Evolutionary conservation across 2,329 filamentous ascomycete species (phyloP).

Genomic region (Alternaria ventricosa): DNA sequence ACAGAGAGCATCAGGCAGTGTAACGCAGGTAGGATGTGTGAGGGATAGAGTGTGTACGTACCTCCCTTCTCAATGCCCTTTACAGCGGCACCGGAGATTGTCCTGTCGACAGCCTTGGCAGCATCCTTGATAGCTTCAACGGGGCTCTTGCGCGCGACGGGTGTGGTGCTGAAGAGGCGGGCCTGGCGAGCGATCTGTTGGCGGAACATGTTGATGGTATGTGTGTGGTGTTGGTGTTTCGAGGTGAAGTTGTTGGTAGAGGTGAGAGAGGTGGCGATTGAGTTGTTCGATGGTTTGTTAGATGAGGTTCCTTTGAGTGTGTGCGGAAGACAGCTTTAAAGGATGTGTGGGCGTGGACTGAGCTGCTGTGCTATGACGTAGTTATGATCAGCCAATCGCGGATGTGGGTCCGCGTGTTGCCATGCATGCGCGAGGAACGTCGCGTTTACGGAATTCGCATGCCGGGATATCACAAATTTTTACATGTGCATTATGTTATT

Average conservation of each 20-base stretch:
- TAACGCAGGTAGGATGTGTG: neutral
- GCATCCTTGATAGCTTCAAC: slow-evolving; percentile 65
- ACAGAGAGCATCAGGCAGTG: slow-evolving; percentile 6
- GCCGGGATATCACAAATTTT: neutral
- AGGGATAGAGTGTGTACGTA: slow-evolving; percentile 49
- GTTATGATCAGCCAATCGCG: slow-evolving; percentile 22
- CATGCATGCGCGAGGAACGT: neutral
- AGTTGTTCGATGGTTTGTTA: slow-evolving; percentile 11
- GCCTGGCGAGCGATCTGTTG: slow-evolving; percentile 52
- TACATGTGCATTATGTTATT: neutral
- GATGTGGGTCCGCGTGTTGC: slow-evolving; percentile 6
- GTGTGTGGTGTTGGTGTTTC: slow-evolving; percentile 5
- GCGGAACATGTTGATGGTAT: slow-evolving; percentile 53
- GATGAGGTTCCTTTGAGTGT: slow-evolving; percentile 2
- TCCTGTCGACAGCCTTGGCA: slow-evolving; percentile 63
- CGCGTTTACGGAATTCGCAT: slow-evolving; percentile 8
- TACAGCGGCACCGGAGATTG: slow-evolving; percentile 62
- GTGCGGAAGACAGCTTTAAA: slow-evolving; percentile 25
- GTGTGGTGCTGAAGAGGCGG: slow-evolving; percentile 63
- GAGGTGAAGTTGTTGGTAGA: slow-evolving; percentile 1
- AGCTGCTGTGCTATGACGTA: slow-evolving; percentile 28
- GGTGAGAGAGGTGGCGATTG: neutral
- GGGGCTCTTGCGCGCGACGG: slow-evolving; percentile 57
- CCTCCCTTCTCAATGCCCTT: slow-evolving; percentile 69
- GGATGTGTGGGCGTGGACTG: slow-evolving; percentile 10